Conservation (phyloP, 805 yeast species). For the Wickerhamiella siamensis region DNA sequence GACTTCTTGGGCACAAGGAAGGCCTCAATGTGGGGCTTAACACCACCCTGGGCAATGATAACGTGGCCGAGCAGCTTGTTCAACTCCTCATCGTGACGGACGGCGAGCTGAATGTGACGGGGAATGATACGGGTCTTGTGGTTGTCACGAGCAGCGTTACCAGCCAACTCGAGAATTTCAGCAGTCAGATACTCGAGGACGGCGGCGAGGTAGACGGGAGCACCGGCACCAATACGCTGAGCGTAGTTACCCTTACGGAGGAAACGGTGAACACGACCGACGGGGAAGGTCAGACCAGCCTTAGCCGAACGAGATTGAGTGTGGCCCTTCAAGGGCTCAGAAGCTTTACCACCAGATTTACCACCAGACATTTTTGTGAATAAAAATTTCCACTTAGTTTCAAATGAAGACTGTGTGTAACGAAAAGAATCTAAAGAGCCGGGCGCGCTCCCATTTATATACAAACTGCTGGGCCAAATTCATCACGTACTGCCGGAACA, state of each 20-base stretch:
- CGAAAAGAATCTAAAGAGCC: slow-evolving; percentile 3
- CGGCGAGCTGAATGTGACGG: slow-evolving; percentile 90
- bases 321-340: slow-evolving; percentile 65
- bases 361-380: slow-evolving; percentile 56
- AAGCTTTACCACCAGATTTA: slow-evolving; percentile 82
- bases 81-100: slow-evolving; percentile 96
- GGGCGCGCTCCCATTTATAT: slow-evolving; percentile 2
- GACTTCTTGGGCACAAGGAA: slow-evolving; percentile 53
- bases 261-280: slow-evolving; percentile 96
- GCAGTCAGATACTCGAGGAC: slow-evolving; percentile 94
- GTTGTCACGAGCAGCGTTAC: slow-evolving; percentile 94
- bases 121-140: slow-evolving; percentile 95
- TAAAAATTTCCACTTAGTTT: slow-evolving; percentile 9
- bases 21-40: slow-evolving; percentile 82
- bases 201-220: slow-evolving; percentile 91
- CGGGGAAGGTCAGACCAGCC: slow-evolving; percentile 54
- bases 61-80: slow-evolving; percentile 78
- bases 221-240: slow-evolving; percentile 64
- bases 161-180: slow-evolving; percentile 93
- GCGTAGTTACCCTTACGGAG: slow-evolving; percentile 70
- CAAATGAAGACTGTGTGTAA: slow-evolving; percentile 7
- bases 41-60: slow-evolving; percentile 97
- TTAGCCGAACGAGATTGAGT: slow-evolving; percentile 96
- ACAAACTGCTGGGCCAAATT: not conserved
- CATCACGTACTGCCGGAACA: not conserved